Conservation (phyloP, 1,139 yeast genomes). For the Kodamaea arcana region DNA sequence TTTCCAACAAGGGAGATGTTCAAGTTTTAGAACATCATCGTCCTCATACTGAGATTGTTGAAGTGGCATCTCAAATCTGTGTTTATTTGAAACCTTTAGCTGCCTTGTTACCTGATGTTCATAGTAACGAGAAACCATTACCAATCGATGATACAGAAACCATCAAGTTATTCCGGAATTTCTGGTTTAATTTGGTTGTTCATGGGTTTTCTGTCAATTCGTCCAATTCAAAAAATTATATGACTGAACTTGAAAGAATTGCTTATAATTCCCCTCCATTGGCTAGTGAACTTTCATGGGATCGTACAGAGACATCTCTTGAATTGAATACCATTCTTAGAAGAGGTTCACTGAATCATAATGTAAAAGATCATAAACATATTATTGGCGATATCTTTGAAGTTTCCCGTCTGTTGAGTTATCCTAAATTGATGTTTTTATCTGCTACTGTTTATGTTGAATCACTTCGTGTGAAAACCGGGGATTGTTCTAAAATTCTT, state of each 20-base stretch:
- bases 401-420: constrained; percentile 55
- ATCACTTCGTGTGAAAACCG: constrained; percentile 70
- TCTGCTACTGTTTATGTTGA: constrained; percentile 81
- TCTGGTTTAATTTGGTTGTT: constrained; percentile 92
- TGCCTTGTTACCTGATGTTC: constrained; percentile 58
- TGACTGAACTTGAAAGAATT: constrained; percentile 55
- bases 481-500: constrained; percentile 73
- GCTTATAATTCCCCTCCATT: constrained; percentile 91
- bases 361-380: constrained; percentile 71
- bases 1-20: constrained; percentile 79
- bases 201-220: constrained; percentile 79
- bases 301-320: constrained; percentile 84
- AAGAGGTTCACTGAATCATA: constrained; percentile 82
- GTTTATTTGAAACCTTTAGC: constrained; percentile 72
- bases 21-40: constrained; percentile 77
- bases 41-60: constrained; percentile 72
- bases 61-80: constrained; percentile 73
- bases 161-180: constrained; percentile 67
- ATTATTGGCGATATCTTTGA: constrained; percentile 50
- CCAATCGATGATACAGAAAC: constrained; percentile 42
- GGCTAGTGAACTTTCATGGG: constrained; percentile 82
- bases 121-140: constrained; percentile 34
- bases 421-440: constrained; percentile 82
- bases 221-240: constrained; percentile 45
- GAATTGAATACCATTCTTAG: constrained; percentile 89